Base-by-base conservation (phyloP, 345 rosid species). In the Geranium rotundifolium region DNA sequence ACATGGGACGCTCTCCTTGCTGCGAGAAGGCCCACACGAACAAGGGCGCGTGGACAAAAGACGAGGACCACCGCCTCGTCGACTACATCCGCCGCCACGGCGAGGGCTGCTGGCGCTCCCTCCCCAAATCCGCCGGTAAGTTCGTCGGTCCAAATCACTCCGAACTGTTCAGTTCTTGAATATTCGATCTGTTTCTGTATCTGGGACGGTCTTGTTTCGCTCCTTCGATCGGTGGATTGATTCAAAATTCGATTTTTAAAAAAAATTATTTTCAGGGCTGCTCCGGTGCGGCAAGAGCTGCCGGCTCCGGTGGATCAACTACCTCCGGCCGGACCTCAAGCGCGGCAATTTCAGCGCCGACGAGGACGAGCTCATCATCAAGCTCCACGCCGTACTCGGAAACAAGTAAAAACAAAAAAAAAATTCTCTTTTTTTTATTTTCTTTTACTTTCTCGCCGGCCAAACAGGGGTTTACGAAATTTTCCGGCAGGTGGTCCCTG, bases 31-130 rank as follows among this genome's bases (percentile, higher is more conserved):
- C 88, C 15, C 97, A 90, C 66, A 87, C 91, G 58, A 87, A 90
- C 75, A 90, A 90, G 70, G 96, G 96, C 17, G 95, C 96, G 1
- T 90, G 96, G 96, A 86, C 89, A 50, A 89, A 85, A 68, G 96
- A 89, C 19, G 96, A 89, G 74, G 96, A 89, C 59, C 85, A 82
- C 60, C 88, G 89, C 64, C 91, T 90, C 57, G 65, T 85, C 63
- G 82, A 83, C 56, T 84, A 87, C 56, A 90, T 90, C 67, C 84
- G 90, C 39, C 49, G 59, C 52, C 87, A 90, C 19, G 96, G 96
- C 19, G 95, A 90, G 73, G 95, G 96, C 52, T 85, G 90, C 73
- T 90, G 96, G 96, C 89, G 95, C 16, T 90, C 96, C 29, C 91
- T 87, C 16, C 96, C 96, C 2, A 87, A 82, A 77, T 72, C 96